Evolutionary conservation across 2,329 filamentous ascomycete genomes (phyloP).

Genomic region (Aspergillus bombycis): DNA sequence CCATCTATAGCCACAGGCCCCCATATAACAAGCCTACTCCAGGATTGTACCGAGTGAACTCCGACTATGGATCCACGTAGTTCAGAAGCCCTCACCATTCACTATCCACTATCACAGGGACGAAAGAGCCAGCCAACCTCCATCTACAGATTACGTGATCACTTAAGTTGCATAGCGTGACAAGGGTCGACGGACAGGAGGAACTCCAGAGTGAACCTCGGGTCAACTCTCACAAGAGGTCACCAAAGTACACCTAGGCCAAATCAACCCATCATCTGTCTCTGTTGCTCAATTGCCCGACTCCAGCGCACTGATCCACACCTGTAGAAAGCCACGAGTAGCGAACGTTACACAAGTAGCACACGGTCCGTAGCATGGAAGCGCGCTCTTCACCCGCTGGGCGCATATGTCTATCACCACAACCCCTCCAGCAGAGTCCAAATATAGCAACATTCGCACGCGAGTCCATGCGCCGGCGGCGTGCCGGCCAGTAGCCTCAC

Average conservation of each 20-base stretch:
- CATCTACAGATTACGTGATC: no score
- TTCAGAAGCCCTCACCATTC: no score
- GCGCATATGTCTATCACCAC: neutral
- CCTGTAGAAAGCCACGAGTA: neutral
- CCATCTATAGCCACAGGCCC: no score
- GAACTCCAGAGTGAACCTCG: neutral
- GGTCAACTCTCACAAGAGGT: neutral
- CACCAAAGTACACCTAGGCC: neutral
- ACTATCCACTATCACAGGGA: no score
- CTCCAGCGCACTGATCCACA: neutral
- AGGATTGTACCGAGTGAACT: no score
- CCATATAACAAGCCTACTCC: no score
- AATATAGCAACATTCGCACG: neutral
- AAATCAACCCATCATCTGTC: neutral
- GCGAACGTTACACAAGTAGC: neutral
- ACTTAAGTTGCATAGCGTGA: no score
- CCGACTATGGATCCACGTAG: no score
- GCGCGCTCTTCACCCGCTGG: neutral
- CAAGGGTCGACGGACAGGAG: neutral
- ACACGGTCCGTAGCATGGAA: neutral
- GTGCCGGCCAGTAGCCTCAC: neutral
- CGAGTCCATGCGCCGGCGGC: neutral
- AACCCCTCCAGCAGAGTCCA: neutral
- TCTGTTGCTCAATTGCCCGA: neutral
- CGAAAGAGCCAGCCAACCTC: no score